Percentiles rank a stretch among this genome's conserved stretches.
Conservation (phyloP, 2,329 filamentous ascomycete species). For the Trichoderma koningiopsis region DNA sequence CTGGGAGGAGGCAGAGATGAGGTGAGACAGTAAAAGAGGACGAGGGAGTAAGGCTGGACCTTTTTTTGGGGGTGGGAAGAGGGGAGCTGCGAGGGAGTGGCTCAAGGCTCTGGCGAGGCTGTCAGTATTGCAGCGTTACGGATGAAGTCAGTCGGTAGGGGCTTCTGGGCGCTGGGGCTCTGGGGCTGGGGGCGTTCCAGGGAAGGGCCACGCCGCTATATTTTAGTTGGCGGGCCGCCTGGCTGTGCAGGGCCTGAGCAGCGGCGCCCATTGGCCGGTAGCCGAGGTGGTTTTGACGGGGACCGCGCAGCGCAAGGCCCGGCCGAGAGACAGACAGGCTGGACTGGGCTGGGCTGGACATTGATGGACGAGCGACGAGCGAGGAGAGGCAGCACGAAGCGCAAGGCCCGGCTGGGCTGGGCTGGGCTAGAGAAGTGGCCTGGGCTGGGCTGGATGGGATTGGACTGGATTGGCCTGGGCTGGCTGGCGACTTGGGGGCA, state of each 20-base stretch:
- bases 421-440: background rate
- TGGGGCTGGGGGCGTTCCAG: conserved; percentile 5
- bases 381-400: background rate
- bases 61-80: background rate
- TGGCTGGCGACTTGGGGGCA: background rate
- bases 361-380: background rate
- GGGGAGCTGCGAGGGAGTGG: conserved; percentile 3
- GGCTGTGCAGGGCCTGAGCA: conserved; percentile 28
- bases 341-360: too few species aligned
- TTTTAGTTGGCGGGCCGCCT: conserved; percentile 24
- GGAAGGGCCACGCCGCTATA: conserved; percentile 21
- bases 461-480: background rate
- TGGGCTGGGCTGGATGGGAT: background rate
- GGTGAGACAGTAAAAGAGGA: conserved; percentile 32
- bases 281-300: conserved; percentile 29
- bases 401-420: background rate
- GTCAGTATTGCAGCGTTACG: background rate
- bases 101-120: conserved; percentile 25
- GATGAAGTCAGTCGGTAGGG: conserved; percentile 4
- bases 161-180: background rate
- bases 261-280: conserved; percentile 34
- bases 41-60: conserved; percentile 30
- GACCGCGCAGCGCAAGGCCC: conserved; percentile 12
- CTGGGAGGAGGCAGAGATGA: conserved; percentile 14
- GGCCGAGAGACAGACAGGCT: background rate